Evolutionary conservation across 441 rosid genomes (phyloP).

Genomic region (Eruca vesicaria): DNA sequence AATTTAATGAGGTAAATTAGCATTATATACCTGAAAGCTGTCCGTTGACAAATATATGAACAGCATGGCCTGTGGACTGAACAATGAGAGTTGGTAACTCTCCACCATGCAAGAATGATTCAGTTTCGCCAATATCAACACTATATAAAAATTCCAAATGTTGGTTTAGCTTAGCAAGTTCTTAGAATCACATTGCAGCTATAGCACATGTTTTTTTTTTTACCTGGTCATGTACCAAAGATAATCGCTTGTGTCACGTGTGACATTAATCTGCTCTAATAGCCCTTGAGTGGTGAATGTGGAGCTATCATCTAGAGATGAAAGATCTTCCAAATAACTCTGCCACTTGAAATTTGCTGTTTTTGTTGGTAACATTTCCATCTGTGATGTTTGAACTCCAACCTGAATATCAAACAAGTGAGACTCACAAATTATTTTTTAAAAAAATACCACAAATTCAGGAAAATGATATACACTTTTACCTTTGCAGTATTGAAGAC

Average conservation of each 20-base stretch:
- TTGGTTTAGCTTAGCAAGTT: slow-evolving; percentile 10
- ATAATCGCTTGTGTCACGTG: slow-evolving; percentile 90
- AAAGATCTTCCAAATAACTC: slow-evolving; percentile 79
- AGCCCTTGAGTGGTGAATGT: slow-evolving; percentile 75
- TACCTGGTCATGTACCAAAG: slow-evolving; percentile 97
- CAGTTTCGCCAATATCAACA: slow-evolving; percentile 72
- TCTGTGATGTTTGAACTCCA: slow-evolving; percentile 93
- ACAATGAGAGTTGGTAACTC: slow-evolving; percentile 83
- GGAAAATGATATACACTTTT: slow-evolving; percentile 2
- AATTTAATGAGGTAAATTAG: not conserved
- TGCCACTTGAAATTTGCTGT: slow-evolving; percentile 66
- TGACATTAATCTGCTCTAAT: slow-evolving; percentile 94
- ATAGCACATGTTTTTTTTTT: not conserved
- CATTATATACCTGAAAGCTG: slow-evolving; percentile 66
- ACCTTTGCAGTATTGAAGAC: slow-evolving; percentile 99
- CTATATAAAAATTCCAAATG: slow-evolving; percentile 39
- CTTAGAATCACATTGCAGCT: not conserved
- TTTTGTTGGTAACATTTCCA: slow-evolving; percentile 83
- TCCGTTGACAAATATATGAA: slow-evolving; percentile 89
- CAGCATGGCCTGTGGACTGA: slow-evolving; percentile 88
- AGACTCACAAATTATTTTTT: not conserved
- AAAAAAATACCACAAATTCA: not conserved
- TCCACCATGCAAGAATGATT: slow-evolving; percentile 86
- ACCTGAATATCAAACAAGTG: slow-evolving; percentile 47
- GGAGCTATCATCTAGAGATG: slow-evolving; percentile 70